Base-by-base conservation (phyloP, 1,284 basidiomycete genomes). In the Flammula alnicola region DNA sequence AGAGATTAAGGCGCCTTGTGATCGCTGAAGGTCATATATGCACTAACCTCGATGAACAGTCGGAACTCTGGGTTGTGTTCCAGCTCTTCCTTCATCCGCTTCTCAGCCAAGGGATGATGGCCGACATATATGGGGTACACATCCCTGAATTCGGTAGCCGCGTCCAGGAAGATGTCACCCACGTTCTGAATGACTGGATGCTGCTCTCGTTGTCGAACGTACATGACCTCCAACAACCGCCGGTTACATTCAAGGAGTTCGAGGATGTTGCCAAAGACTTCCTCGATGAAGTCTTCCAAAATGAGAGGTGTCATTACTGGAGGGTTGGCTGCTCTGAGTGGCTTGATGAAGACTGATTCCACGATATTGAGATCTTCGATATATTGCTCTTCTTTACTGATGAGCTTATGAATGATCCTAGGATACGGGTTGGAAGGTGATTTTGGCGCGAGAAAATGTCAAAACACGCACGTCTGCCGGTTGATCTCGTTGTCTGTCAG, bases 381-480 rank as follows among this genome's bases (percentile, higher is more conserved):
- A 65, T 97, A 98, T 62, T 93, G 87, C 60, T 91, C 87, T 69
- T 99, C 96, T 55, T 93, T 90, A 62, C 82, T 83, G 55, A 99
- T 90, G 31, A 95, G 85, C 68, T 95, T 95, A 62, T 91, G 86
- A 47, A 99, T 96, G 61, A 96, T 88, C n/a, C 86, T 88, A 49
- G n/a, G 41, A 19, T 42, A 8, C 17, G 26, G 11, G 3, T 9
- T 26, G 20, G 10, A 10, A 48, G 44, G 36, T 30, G 25, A n/a
- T 25, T 16, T 39, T 14, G 29, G 37, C 23, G 26, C 47, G 31
- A 39, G 53, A 36, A 52, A 43, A 45, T 54, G 32, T n/a, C n/a
- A 39, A 41, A 32, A 31, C 22, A 33, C 79, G 45, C 66, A 88
- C 81, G 81, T 88, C 70, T 98, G 96, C 8, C 95, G 84, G 54